Evolutionary conservation across 2,329 filamentous ascomycete species (phyloP).

Genomic region (Colletotrichum limetticola): DNA sequence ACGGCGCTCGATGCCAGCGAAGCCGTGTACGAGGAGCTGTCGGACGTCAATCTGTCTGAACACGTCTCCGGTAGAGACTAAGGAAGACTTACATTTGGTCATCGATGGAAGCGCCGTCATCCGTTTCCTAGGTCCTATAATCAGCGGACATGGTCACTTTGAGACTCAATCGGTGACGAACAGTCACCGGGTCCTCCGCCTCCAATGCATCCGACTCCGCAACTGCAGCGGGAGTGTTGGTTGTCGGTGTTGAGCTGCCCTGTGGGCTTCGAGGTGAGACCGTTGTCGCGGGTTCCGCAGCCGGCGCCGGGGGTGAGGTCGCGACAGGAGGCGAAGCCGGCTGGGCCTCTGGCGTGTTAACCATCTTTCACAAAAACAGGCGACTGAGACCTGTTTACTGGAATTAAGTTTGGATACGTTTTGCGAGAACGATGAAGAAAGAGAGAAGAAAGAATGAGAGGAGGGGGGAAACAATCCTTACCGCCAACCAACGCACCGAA

Average conservation of each 20-base stretch:
- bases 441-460: neutral
- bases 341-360: neutral
- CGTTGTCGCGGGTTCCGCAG: neutral
- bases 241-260: too few species aligned
- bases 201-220: too few species aligned
- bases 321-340: neutral
- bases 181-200: too few species aligned
- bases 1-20: neutral
- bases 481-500: neutral
- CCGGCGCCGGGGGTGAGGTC: neutral
- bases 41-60: too few species aligned
- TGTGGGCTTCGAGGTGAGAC: neutral
- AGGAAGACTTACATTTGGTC: neutral
- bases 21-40: neutral
- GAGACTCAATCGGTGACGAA: too few species aligned
- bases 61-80: too few species aligned
- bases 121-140: neutral
- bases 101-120: neutral
- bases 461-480: neutral
- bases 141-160: too few species aligned
- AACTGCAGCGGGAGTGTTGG: too few species aligned
- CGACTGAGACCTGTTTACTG: neutral
- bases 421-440: neutral
- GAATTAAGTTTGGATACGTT: neutral
- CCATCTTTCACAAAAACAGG: neutral